These are phyloP conservation scores for Gossypium gossypioides DNA, from an alignment of 441 rosid species.

Conservation along the genomic window DNA sequence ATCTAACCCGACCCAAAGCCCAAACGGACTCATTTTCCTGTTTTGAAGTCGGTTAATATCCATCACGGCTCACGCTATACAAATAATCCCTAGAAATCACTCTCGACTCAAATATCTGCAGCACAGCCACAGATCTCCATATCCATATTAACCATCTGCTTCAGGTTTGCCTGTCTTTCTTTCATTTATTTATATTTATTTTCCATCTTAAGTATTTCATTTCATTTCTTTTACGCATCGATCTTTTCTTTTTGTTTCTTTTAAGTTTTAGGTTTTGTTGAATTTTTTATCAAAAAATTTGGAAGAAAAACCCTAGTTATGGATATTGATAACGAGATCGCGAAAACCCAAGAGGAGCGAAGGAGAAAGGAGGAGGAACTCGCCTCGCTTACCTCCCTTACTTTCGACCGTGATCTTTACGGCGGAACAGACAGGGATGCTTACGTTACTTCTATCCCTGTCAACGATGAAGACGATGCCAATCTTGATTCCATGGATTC, in stretches of 20 bases:
- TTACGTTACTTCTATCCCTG: conserved; percentile 68
- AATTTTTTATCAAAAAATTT: neutral
- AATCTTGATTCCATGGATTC: conserved; percentile 45
- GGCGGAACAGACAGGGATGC: conserved; percentile 61
- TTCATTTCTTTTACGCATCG: neutral
- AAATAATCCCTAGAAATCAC: neutral
- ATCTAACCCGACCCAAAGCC: too few relatives aligned
- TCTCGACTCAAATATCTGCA: neutral
- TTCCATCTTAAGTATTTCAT: neutral
- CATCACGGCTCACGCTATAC: neutral
- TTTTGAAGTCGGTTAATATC: neutral
- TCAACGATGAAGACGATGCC: conserved; percentile 72
- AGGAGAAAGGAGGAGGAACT: conserved; percentile 59
- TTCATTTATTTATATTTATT: neutral
- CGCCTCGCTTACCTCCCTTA: conserved; percentile 59
- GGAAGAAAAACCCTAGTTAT: conserved; percentile 16
- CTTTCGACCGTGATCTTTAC: conserved; percentile 71
- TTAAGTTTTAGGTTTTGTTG: neutral
- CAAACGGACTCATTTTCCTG: too few relatives aligned
- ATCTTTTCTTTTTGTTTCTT: neutral
- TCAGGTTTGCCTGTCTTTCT: neutral
- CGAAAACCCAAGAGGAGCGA: conserved; percentile 77
- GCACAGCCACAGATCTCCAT: neutral
- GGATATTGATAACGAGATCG: conserved; percentile 66
- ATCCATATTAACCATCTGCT: neutral